Percentiles rank a stretch among this genome's conserved stretches.
Conservation (phyloP, 208 protist genomes). For the Leishmania gerbilli region DNA sequence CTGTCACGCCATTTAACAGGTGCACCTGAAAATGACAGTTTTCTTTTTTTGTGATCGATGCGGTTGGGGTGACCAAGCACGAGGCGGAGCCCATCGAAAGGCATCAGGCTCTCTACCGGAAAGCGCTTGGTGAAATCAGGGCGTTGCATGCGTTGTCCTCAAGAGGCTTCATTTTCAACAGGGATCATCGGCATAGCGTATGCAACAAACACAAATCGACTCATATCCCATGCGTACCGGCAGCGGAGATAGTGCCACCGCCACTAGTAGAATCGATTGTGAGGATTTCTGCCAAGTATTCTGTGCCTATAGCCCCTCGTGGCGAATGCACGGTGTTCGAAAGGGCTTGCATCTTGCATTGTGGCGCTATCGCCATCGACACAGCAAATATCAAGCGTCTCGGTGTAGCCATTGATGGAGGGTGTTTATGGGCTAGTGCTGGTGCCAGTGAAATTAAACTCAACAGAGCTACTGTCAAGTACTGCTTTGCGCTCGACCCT, state of each 20-base stretch:
- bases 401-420: conserved; percentile 28
- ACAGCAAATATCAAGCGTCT: conserved; percentile 27
- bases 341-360: conserved; percentile 28
- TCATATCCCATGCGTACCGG: conserved; percentile 19
- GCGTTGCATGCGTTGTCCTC: background rate
- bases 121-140: conserved; percentile 1
- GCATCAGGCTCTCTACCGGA: conserved; percentile 17
- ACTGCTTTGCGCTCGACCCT: conserved; percentile 34
- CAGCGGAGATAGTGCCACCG: conserved; percentile 7
- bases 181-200: conserved; percentile 7
- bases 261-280: conserved; percentile 25
- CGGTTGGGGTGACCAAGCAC: conserved; percentile 8
- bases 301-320: conserved; percentile 37
- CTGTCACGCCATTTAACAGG: no score
- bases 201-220: conserved; percentile 36
- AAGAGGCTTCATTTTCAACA: conserved; percentile 26
- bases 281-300: conserved; percentile 24
- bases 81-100: conserved; percentile 22
- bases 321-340: conserved; percentile 35
- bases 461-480: conserved; percentile 17
- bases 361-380: conserved; percentile 38
- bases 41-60: background rate
- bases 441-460: conserved; percentile 38
- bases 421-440: conserved; percentile 37
- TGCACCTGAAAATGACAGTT: background rate